Evolutionary conservation across 768 basidiomycete genomes (phyloP).

Genomic region (Psilocybe cubensis): DNA sequence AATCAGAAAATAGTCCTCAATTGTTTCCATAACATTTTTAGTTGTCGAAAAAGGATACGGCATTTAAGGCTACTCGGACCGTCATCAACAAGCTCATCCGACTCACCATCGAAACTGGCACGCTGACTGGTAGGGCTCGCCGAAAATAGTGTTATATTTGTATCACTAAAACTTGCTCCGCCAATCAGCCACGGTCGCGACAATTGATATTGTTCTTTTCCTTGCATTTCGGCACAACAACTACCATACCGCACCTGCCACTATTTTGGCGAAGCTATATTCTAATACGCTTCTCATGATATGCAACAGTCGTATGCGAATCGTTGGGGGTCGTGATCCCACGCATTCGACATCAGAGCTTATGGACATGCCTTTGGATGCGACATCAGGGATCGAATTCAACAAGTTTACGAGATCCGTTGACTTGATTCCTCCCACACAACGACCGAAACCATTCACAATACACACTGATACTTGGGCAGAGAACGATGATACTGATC

Average conservation of each 20-base stretch:
- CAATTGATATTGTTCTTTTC: slow-evolving; percentile 24
- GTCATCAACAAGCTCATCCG: slow-evolving; percentile 26
- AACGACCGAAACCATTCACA: not conserved
- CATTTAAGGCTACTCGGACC: slow-evolving; percentile 15
- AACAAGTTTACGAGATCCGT: not conserved
- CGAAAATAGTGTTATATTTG: not conserved
- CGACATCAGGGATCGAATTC: not conserved
- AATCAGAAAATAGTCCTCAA: not conserved
- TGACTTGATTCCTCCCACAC: not conserved
- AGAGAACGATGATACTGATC: not conserved
- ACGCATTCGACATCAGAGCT: not conserved
- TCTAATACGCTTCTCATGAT: slow-evolving; percentile 27
- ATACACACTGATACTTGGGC: not conserved
- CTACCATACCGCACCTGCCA: slow-evolving; percentile 27
- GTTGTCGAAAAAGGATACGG: slow-evolving; percentile 6
- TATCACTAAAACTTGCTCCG: not conserved
- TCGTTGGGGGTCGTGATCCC: not conserved
- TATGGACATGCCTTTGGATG: not conserved
- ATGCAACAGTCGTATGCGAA: slow-evolving; percentile 17
- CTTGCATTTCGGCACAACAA: slow-evolving; percentile 13
- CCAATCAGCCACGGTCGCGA: slow-evolving; percentile 24
- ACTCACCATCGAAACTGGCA: slow-evolving; percentile 33
- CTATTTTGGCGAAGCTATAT: slow-evolving; percentile 31
- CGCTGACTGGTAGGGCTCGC: slow-evolving; percentile 25
- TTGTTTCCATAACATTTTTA: slow-evolving; percentile 8